Percentiles rank a stretch among this genome's conserved stretches.
Conservation (phyloP, 1,284 basidiomycete species). For the Neonothopanus nambi region DNA sequence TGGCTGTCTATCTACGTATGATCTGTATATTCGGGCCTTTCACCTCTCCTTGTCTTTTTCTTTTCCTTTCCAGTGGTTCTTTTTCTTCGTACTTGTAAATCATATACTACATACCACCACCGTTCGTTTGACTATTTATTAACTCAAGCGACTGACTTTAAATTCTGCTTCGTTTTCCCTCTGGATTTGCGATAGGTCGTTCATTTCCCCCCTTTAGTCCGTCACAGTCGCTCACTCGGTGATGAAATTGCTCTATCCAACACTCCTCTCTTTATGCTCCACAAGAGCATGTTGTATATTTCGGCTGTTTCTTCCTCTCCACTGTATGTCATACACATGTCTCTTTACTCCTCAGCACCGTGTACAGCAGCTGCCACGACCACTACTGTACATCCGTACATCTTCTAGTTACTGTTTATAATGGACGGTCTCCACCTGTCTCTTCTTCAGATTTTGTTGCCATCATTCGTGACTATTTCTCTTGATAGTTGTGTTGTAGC, state of each 20-base stretch:
- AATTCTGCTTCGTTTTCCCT: background rate
- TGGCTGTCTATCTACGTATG: background rate
- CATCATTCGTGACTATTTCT: no score
- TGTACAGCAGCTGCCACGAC: no score
- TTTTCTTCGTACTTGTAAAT: no score
- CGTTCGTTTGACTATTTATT: constrained; percentile 1
- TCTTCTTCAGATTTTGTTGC: no score
- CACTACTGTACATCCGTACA: no score
- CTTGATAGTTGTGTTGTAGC: no score
- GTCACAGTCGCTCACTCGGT: background rate
- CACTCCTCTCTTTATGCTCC: background rate
- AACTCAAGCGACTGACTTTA: background rate
- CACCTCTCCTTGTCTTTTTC: background rate
- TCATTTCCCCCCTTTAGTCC: background rate
- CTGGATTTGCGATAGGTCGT: background rate
- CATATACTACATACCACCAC: no score
- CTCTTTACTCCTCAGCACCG: background rate
- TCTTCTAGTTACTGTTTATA: no score
- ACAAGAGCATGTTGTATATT: background rate
- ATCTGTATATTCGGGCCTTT: background rate
- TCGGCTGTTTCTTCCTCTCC: background rate
- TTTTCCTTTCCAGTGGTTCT: no score
- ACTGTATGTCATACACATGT: background rate
- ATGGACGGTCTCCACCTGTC: no score
- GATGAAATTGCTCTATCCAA: background rate